These are phyloP conservation scores for Aegilops umbellulata DNA, from an alignment of 176 grass and related monocot genomes.

Conservation along the genomic window DNA sequence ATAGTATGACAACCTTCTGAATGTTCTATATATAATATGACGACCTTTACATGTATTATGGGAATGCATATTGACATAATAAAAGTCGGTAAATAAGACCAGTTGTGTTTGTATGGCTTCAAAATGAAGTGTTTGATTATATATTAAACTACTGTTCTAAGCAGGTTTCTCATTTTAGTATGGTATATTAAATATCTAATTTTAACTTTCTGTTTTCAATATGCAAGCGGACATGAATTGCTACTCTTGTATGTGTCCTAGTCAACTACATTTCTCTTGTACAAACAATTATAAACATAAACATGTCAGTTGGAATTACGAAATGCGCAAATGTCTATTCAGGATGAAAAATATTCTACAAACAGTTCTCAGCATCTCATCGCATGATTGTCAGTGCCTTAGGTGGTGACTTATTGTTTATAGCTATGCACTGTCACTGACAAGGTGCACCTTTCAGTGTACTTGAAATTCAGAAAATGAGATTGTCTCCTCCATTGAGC, in stretches of 20 bases:
- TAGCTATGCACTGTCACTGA: too few species aligned
- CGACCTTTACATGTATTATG: too few species aligned
- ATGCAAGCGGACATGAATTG: neutral
- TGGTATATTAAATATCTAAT: neutral
- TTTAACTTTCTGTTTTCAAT: neutral
- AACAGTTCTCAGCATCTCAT: too few species aligned
- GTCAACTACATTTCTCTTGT: neutral
- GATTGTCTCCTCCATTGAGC: neutral
- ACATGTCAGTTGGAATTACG: neutral
- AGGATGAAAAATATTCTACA: too few species aligned
- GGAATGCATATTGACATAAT: neutral
- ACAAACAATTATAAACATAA: neutral
- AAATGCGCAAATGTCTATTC: too few species aligned
- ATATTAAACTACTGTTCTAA: neutral
- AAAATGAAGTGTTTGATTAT: neutral
- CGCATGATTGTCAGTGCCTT: too few species aligned
- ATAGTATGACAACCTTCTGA: too few species aligned
- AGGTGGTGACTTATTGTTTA: too few species aligned
- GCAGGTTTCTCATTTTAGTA: neutral
- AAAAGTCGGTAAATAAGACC: constrained; percentile 17
- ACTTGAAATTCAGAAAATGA: constrained; percentile 5
- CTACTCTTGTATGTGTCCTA: neutral
- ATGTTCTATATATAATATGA: neutral
- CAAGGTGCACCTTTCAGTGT: too few species aligned
- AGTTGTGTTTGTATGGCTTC: neutral